Percentiles rank a stretch among this genome's conserved stretches.
phyloP scores from a whole-genome alignment of 495 filamentous ascomycete genomes.

The Cladorrhinum samala region DNA sequence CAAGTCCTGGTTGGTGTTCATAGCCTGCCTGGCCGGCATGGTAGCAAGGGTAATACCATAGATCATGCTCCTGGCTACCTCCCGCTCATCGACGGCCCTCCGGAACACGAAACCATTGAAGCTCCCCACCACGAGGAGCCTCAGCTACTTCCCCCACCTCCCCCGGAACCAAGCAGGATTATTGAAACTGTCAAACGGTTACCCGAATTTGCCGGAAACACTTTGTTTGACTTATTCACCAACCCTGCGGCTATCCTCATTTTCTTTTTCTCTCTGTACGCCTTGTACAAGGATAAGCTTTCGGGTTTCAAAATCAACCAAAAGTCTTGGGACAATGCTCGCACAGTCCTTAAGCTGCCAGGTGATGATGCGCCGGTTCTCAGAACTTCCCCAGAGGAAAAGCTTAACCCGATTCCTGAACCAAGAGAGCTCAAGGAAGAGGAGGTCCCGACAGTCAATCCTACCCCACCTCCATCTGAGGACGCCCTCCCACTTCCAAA shows the following conservation, averaged over 20 bases:
- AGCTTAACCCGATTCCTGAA: neutral
- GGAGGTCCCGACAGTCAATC: neutral
- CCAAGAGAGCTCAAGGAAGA: neutral
- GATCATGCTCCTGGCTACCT: neutral
- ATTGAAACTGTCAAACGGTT: constrained; percentile 31
- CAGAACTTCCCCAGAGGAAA: neutral
- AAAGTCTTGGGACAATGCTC: neutral
- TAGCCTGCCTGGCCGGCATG: constrained; percentile 22
- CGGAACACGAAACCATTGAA: neutral
- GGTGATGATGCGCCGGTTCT: neutral
- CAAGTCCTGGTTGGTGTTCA: constrained; percentile 44
- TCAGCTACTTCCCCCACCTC: constrained; percentile 3
- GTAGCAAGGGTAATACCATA: neutral
- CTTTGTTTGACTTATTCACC: constrained; percentile 37
- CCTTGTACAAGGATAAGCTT: constrained; percentile 30
- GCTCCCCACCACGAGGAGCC: neutral
- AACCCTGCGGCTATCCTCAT: constrained; percentile 43
- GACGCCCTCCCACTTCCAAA: neutral
- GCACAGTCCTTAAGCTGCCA: neutral
- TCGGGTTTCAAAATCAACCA: constrained; percentile 10
- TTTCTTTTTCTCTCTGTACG: constrained; percentile 26
- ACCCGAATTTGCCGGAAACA: constrained; percentile 31
- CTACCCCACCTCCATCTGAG: neutral
- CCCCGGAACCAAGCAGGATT: constrained; percentile 24
- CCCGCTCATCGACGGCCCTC: neutral